Evolutionary conservation across 2,329 filamentous ascomycete species (phyloP).

Genomic region (Aspergillus sclerotialis): DNA sequence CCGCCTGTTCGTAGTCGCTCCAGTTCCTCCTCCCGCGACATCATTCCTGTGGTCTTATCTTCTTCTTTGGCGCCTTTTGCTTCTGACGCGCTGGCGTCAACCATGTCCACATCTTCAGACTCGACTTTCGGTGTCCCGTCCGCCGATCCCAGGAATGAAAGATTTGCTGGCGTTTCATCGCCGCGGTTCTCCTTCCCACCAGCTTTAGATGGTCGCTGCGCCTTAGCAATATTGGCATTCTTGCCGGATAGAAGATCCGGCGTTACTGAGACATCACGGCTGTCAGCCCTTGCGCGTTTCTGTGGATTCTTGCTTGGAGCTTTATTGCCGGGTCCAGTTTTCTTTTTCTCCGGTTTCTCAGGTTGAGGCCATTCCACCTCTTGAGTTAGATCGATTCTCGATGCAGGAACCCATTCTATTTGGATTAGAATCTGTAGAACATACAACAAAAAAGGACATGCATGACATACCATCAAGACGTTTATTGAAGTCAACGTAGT

Average conservation of each 20-base stretch:
- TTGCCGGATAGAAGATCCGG: constrained; percentile 45
- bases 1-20: constrained; percentile 91
- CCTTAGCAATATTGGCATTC: constrained; percentile 41
- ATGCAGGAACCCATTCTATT: constrained; percentile 78
- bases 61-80: constrained; percentile 30
- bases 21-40: constrained; percentile 77
- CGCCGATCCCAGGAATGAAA: constrained; percentile 26
- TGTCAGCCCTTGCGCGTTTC: constrained; percentile 44
- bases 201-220: constrained; percentile 47
- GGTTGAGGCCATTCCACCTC: constrained; percentile 96
- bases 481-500: constrained; percentile 98
- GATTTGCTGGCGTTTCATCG: constrained; percentile 29
- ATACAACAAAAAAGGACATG: constrained; percentile 1
- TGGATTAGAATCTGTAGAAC: constrained; percentile 32
- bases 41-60: constrained; percentile 31
- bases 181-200: constrained; percentile 56
- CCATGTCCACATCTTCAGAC: constrained; percentile 38
- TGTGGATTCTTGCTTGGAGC: constrained; percentile 52
- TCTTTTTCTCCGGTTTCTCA: constrained; percentile 81
- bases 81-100: constrained; percentile 28
- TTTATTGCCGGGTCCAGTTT: constrained; percentile 53
- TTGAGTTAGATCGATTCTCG: constrained; percentile 75
- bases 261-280: constrained; percentile 51
- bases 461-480: constrained; percentile 50
- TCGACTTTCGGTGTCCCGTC: constrained; percentile 34